Conservation (phyloP, 805 yeast genomes). For the Sporopachydermia quercuum region DNA sequence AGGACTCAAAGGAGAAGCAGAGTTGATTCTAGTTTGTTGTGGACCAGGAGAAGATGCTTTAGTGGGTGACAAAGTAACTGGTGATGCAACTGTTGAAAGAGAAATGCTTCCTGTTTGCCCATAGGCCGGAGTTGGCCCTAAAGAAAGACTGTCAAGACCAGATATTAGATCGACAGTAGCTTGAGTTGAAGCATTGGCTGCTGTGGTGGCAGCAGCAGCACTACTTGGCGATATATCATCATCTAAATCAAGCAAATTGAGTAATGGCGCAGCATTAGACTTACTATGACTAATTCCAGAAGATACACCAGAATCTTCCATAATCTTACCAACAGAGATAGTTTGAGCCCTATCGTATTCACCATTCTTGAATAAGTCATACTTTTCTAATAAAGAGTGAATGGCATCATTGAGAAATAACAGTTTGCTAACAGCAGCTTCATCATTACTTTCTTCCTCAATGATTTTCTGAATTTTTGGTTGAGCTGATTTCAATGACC, state of each 20-base stretch:
- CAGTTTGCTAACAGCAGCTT: constrained; percentile 45
- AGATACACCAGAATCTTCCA: constrained; percentile 6
- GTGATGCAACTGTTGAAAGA: constrained; percentile 17
- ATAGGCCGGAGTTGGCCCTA: constrained; percentile 27
- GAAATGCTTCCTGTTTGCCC: constrained; percentile 42
- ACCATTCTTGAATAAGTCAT: constrained; percentile 49
- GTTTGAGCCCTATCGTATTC: constrained; percentile 37
- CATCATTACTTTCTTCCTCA: constrained; percentile 64
- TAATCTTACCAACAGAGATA: constrained; percentile 25
- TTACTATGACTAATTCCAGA: constrained; percentile 19
- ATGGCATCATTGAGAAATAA: constrained; percentile 62
- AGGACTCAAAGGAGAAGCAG: constrained; percentile 4
- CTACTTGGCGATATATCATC: constrained; percentile 30
- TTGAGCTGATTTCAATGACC: constrained; percentile 66
- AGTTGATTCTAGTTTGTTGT: constrained; percentile 10
- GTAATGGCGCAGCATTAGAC: constrained; percentile 24
- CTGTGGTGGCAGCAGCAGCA: constrained; percentile 12
- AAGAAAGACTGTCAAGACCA: constrained; percentile 50
- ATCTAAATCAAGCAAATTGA: constrained; percentile 63
- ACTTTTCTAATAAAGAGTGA: constrained; percentile 53
- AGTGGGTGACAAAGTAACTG: constrained; percentile 14
- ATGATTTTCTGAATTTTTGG: constrained; percentile 78
- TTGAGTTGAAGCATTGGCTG: constrained; percentile 24
- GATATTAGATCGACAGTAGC: constrained; percentile 56
- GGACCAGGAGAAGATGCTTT: constrained; percentile 11